Percentiles rank a stretch among this genome's conserved stretches.
Evolutionary conservation across 176 grass and related monocot genomes (phyloP).

Genomic region (Oryza punctata): DNA sequence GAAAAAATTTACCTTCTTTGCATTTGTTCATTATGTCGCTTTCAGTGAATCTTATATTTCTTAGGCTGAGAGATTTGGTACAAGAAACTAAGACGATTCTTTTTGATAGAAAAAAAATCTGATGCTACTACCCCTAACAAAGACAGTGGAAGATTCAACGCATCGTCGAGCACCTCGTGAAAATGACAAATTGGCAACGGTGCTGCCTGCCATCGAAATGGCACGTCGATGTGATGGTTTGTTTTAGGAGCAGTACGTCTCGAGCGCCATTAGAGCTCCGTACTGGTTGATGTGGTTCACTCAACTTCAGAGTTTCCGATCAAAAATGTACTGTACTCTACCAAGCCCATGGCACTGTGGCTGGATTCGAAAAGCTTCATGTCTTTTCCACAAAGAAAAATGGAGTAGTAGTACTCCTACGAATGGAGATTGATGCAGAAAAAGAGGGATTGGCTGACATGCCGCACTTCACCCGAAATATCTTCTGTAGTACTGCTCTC

Average conservation of each 20-base stretch:
- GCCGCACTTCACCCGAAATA: not conserved
- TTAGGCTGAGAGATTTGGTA: not conserved
- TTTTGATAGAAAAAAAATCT: not conserved
- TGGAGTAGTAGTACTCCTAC: too few relatives aligned
- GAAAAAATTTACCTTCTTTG: too few relatives aligned
- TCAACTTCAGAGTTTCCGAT: not conserved
- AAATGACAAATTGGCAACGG: not conserved
- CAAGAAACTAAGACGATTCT: not conserved
- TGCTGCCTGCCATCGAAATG: not conserved
- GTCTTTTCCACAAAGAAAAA: not conserved
- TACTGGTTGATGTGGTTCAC: not conserved
- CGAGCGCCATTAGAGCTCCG: not conserved
- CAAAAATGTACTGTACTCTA: not conserved
- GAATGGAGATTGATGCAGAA: not conserved
- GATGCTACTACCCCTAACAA: not conserved
- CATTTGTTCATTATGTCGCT: not conserved
- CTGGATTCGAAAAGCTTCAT: not conserved
- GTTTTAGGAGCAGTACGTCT: not conserved
- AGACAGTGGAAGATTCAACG: not conserved
- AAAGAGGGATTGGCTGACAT: not conserved
- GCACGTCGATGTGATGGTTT: slow-evolving; percentile 10
- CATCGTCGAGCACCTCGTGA: not conserved
- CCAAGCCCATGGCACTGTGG: not conserved
- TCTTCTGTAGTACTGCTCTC: not conserved
- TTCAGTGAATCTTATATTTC: not conserved